A percentile compares a stretch with the other conserved stretches of the same genome.
phyloP scores from a whole-genome alignment of 352 stramenopile genomes.

The Pythium pyrilobum region DNA sequence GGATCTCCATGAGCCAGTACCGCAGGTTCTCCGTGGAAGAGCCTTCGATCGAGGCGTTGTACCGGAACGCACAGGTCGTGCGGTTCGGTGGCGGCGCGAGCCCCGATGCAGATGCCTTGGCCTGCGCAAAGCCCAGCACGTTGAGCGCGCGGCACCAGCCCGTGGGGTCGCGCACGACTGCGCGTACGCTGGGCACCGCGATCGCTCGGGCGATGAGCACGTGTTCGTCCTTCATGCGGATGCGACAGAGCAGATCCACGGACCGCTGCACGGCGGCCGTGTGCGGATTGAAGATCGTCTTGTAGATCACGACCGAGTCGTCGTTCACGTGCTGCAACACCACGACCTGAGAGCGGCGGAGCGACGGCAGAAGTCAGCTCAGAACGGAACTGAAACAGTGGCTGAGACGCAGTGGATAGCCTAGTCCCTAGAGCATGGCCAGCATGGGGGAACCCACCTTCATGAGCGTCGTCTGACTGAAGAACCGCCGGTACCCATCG shows the following conservation, averaged over 20 bases:
- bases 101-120: not conserved
- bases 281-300: slow-evolving; percentile 32
- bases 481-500: slow-evolving; percentile 26
- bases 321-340: slow-evolving; percentile 32
- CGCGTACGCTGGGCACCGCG: slow-evolving; percentile 17
- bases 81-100: not conserved
- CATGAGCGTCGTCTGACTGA: slow-evolving; percentile 23
- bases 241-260: slow-evolving; percentile 27
- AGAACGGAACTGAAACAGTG: not conserved
- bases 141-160: slow-evolving; percentile 23
- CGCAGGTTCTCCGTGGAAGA: slow-evolving; percentile 20
- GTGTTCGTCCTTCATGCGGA: slow-evolving; percentile 19
- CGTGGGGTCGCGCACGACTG: slow-evolving; percentile 14
- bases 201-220: slow-evolving; percentile 32
- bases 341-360: slow-evolving; percentile 19
- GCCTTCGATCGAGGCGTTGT: slow-evolving; percentile 23
- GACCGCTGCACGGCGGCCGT: slow-evolving; percentile 26
- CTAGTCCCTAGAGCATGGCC: no score
- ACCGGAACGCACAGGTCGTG: slow-evolving; percentile 26
- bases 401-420: no score
- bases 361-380: not conserved
- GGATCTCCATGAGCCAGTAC: slow-evolving; percentile 43
- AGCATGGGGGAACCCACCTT: slow-evolving; percentile 22
- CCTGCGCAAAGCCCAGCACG: slow-evolving; percentile 4
- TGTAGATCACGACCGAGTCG: slow-evolving; percentile 31